Evolutionary conservation across 1,139 yeast genomes (phyloP).

Genomic region (Casaregolazyma lundiana): DNA sequence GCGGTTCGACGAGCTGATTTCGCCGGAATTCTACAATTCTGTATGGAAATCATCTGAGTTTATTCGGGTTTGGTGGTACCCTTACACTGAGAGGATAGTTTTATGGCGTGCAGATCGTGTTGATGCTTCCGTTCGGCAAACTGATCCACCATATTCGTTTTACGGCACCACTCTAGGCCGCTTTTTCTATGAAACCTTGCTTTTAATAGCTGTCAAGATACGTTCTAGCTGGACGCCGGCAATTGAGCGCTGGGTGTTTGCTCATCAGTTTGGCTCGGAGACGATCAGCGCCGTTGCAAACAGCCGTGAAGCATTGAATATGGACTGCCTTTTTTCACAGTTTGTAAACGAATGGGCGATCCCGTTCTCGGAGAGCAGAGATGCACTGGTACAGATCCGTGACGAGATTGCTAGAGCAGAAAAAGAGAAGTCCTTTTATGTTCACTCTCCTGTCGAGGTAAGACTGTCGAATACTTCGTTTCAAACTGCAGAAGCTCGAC

Average conservation of each 20-base stretch:
- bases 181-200: conserved; percentile 66
- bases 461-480: conserved; percentile 82
- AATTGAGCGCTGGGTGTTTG: conserved; percentile 79
- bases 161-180: conserved; percentile 80
- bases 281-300: conserved; percentile 67
- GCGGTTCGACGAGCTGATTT: conserved; percentile 63
- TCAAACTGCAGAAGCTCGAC: conserved; percentile 12
- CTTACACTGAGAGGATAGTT: conserved; percentile 79
- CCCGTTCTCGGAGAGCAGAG: conserved; percentile 73
- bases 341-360: conserved; percentile 97
- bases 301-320: conserved; percentile 74
- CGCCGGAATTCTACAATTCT: conserved; percentile 50
- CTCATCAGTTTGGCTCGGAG: conserved; percentile 72
- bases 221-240: conserved; percentile 73
- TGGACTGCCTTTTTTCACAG: conserved; percentile 94
- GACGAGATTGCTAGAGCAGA: conserved; percentile 61
- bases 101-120: conserved; percentile 80
- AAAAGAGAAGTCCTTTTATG: conserved; percentile 57
- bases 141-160: conserved; percentile 74
- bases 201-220: conserved; percentile 74
- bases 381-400: conserved; percentile 60
- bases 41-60: conserved; percentile 91
- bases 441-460: conserved; percentile 94
- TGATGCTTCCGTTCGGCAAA: conserved; percentile 52
- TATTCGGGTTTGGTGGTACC: conserved; percentile 96